phyloP scores from a whole-genome alignment of 768 basidiomycete species.

The Daedaleopsis sinensis region DNA sequence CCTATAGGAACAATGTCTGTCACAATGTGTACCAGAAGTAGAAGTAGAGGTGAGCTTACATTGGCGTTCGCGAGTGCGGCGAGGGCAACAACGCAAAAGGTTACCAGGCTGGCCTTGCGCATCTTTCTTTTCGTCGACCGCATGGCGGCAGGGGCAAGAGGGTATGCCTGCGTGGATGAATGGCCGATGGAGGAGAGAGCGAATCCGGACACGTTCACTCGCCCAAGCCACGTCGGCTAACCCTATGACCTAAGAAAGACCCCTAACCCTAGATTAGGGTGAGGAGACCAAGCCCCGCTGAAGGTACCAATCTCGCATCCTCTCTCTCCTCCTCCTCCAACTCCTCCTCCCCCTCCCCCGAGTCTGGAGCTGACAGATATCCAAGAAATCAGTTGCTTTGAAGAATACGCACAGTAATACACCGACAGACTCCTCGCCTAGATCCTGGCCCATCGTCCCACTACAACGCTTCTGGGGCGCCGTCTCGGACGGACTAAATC shows the following conservation, averaged over 20 bases:
- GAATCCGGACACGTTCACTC: neutral
- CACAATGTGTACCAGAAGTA: too few relatives aligned
- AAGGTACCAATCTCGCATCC: neutral
- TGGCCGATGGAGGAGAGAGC: neutral
- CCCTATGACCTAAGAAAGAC: neutral
- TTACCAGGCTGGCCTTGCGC: slow-evolving; percentile 33
- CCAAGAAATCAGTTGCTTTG: neutral
- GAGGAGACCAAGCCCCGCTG: neutral
- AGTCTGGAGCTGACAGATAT: neutral
- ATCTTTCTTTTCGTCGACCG: slow-evolving; percentile 3
- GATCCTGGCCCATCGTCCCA: neutral
- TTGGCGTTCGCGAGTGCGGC: slow-evolving; percentile 27
- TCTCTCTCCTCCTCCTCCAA: neutral
- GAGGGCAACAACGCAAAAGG: slow-evolving; percentile 33
- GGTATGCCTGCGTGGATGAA: neutral
- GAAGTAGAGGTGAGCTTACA: slow-evolving; percentile 14
- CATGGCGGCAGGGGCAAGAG: neutral
- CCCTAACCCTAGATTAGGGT: slow-evolving; percentile 3
- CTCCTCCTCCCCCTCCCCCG: neutral
- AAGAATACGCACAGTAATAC: neutral
- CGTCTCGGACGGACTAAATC: neutral
- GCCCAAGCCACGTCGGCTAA: slow-evolving; percentile 3
- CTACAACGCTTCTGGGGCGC: neutral
- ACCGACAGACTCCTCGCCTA: neutral
- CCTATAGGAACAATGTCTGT: neutral